Conservation (phyloP, 83 land plant species). For the Picea abies region DNA sequence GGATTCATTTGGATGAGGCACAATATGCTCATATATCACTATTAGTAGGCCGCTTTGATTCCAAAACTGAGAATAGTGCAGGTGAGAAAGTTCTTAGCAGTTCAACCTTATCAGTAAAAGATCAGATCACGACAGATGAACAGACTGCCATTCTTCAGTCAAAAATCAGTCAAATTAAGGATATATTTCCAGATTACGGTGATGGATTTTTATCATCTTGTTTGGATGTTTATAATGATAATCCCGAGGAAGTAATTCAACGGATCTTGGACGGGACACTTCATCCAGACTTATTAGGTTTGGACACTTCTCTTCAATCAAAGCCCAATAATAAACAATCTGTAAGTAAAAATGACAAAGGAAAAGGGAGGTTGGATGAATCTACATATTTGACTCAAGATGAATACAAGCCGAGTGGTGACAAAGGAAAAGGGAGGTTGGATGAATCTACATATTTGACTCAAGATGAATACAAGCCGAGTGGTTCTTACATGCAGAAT, state of each 20-base stretch:
- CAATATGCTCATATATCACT: slow-evolving; percentile 63
- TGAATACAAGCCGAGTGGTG: neutral
- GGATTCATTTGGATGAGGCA: slow-evolving; percentile 74
- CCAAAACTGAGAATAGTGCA: neutral
- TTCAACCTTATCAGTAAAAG: slow-evolving; percentile 8
- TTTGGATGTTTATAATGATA: slow-evolving; percentile 87
- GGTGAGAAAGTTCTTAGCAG: slow-evolving; percentile 13
- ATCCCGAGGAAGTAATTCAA: slow-evolving; percentile 92
- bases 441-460: slow-evolving; percentile 12
- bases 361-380: slow-evolving; percentile 79
- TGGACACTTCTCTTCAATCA: slow-evolving; percentile 57
- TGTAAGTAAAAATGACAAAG: slow-evolving; percentile 60
- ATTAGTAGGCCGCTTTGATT: slow-evolving; percentile 31
- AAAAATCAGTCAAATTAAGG: slow-evolving; percentile 91
- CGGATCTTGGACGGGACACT: slow-evolving; percentile 87
- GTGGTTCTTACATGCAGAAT: neutral
- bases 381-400: slow-evolving; percentile 9
- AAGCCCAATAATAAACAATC: slow-evolving; percentile 43
- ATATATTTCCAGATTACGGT: slow-evolving; percentile 95
- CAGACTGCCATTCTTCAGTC: slow-evolving; percentile 73
- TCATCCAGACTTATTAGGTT: slow-evolving; percentile 71
- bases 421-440: too few relatives aligned
- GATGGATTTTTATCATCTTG: slow-evolving; percentile 84
- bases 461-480: neutral
- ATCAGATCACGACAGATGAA: slow-evolving; percentile 46